Conservation (phyloP, 1,139 yeast species). For the Yamadazyma triangularis region DNA sequence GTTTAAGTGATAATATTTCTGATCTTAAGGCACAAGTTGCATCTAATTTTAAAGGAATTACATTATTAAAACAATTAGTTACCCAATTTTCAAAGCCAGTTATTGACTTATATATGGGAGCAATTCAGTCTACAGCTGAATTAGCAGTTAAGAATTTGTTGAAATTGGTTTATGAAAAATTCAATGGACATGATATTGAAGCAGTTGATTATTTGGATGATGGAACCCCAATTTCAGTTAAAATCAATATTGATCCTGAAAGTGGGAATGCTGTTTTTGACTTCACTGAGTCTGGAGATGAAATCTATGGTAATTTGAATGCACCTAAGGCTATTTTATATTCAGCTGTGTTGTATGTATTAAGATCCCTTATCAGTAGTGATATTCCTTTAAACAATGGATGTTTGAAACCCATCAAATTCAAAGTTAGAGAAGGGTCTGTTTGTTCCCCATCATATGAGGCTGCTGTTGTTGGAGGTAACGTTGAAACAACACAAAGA, state of each 20-base stretch:
- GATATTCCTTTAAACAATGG: constrained; percentile 87
- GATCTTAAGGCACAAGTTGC: constrained; percentile 44
- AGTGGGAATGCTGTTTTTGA: constrained; percentile 39
- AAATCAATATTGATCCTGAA: constrained; percentile 28
- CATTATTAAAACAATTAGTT: constrained; percentile 25
- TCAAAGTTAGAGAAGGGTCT: constrained; percentile 64
- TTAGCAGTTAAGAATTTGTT: constrained; percentile 35
- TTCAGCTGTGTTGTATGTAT: constrained; percentile 76
- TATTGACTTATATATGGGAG: constrained; percentile 37
- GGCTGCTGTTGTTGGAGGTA: constrained; percentile 88
- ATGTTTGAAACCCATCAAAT: constrained; percentile 65
- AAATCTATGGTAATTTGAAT: constrained; percentile 41
- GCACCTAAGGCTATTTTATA: constrained; percentile 64
- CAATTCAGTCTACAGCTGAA: constrained; percentile 42
- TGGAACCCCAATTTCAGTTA: constrained; percentile 39
- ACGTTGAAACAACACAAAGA: constrained; percentile 83
- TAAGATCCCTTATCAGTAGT: constrained; percentile 68
- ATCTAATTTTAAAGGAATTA: constrained; percentile 40
- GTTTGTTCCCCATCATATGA: constrained; percentile 66
- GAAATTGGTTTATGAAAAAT: constrained; percentile 30
- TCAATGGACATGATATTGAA: constrained; percentile 29
- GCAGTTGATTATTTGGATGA: constrained; percentile 42
- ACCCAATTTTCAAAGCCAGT: constrained; percentile 31
- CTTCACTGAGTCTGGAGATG: constrained; percentile 39
- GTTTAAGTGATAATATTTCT: constrained; percentile 37